Evolutionary conservation across 176 grass and related monocot genomes (phyloP), one percentile per base, ranked within the genome.

Genomic region (Lolium multiflorum): DNA sequence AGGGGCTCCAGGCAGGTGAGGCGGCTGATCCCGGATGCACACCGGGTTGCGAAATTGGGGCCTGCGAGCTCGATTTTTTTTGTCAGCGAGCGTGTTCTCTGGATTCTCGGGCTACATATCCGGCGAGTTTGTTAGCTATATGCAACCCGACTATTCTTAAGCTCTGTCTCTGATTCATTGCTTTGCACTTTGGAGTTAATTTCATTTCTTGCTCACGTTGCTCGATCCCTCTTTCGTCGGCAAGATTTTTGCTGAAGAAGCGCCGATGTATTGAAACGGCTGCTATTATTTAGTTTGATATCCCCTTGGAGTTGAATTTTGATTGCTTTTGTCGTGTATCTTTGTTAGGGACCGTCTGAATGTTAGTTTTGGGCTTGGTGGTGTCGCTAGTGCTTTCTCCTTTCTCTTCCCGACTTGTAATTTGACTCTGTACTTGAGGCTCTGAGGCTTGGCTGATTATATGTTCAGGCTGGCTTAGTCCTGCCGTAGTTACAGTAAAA

Each of bases 1-100:
- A 90, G 48, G 94, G 82, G 86, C 80, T 86, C 88, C 83, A 86
- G 16, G 87, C 59, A 81, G 83, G 82, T 83, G 87, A 93, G 91
- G 41, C 69, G 25, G 35, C 61, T 70, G 76, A 88, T 83, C 58
- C 31, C 57, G 39, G n/a, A 60, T 71, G 81, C 60, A 9, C 17
- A 14, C 46, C 38, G 39, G 13, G 28, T n/a, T 10, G n/a, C 68
- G 39, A 47, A 14, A 8, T 16, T 26, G 11, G 13, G 35, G 62
- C 63, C 39, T 10, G 22, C 31, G 56, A 69, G 84, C 56, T 79
- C 58, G 50, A 71, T 28, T 28, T 28, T 76, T 52, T 62, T 6
- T 17, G 37, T 25, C 4, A 9, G 8, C 26, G 44, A 11, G 20
- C 46, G 28, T 61, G 8, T 60, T 84, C 22, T 72, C 47, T 17